Evolutionary conservation across 257 asterid species (phyloP).

Genomic region (Paulownia fortunei): DNA sequence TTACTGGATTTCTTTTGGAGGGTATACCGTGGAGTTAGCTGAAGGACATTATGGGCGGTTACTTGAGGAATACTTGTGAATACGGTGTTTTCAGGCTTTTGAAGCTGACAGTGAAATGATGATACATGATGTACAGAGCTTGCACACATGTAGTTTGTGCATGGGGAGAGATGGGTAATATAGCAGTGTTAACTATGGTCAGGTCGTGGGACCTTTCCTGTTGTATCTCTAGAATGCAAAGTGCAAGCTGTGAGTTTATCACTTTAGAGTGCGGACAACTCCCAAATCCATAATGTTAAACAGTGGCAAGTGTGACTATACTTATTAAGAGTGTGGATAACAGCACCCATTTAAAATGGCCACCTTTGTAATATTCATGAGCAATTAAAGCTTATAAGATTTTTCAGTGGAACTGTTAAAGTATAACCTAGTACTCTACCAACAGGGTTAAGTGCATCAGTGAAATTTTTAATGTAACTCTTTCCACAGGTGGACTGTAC

Average conservation of each 20-base stretch:
- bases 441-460: slow-evolving; percentile 7
- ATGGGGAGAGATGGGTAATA: neutral
- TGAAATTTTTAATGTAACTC: neutral
- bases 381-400: neutral
- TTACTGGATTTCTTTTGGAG: no score
- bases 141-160: no score
- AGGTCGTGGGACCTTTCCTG: slow-evolving; percentile 3
- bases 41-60: no score
- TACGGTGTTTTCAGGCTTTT: neutral
- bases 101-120: no score
- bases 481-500: slow-evolving; percentile 27
- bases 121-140: slow-evolving; percentile 9
- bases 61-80: neutral
- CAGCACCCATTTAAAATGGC: neutral
- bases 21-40: neutral
- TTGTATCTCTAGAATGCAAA: no score
- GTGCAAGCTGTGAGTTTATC: neutral
- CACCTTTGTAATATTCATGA: neutral
- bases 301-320: neutral
- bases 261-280: neutral
- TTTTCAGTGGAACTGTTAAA: neutral
- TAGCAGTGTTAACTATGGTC: neutral
- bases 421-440: neutral
- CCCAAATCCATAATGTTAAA: neutral
- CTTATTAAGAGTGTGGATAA: neutral